Evolutionary conservation across 768 basidiomycete genomes (phyloP).

Genomic region (Russula vinacea): DNA sequence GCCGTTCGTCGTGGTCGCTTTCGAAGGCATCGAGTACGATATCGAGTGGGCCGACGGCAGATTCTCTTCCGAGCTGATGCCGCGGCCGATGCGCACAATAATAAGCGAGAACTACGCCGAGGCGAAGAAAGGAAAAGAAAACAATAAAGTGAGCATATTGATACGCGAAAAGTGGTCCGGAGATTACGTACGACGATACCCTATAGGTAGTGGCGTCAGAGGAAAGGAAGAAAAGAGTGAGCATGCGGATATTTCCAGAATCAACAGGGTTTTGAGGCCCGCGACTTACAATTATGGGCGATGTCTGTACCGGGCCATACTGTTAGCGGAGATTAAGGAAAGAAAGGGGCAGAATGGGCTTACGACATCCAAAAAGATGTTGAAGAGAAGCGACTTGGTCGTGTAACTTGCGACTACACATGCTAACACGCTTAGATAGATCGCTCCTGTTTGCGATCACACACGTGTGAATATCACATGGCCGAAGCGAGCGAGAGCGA

Average conservation of each 20-base stretch:
- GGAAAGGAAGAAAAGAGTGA: not conserved
- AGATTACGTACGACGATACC: slow-evolving; percentile 28
- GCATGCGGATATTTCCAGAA: not conserved
- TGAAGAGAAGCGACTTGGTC: slow-evolving; percentile 17
- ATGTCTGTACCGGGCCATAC: slow-evolving; percentile 7
- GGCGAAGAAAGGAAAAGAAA: not conserved
- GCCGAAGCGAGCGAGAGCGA: not conserved
- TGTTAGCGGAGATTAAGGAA: slow-evolving; percentile 20
- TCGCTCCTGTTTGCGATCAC: slow-evolving; percentile 11
- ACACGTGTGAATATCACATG: not conserved
- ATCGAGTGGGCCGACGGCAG: slow-evolving; percentile 11
- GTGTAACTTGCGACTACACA: slow-evolving; percentile 16
- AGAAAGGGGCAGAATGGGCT: not conserved
- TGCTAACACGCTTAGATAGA: slow-evolving; percentile 18
- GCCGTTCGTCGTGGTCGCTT: not conserved
- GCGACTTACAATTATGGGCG: slow-evolving; percentile 27
- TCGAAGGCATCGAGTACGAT: slow-evolving; percentile 28
- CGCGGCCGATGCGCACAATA: slow-evolving; percentile 26
- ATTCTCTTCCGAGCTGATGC: slow-evolving; percentile 22
- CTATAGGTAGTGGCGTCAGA: not conserved
- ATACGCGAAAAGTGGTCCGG: not conserved
- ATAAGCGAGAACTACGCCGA: slow-evolving; percentile 27
- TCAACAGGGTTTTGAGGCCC: not conserved
- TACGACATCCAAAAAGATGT: slow-evolving; percentile 28
- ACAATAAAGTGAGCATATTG: not conserved